phyloP scores from a whole-genome alignment of 2,329 filamentous ascomycete species.

The Aspergillus caelatus region DNA sequence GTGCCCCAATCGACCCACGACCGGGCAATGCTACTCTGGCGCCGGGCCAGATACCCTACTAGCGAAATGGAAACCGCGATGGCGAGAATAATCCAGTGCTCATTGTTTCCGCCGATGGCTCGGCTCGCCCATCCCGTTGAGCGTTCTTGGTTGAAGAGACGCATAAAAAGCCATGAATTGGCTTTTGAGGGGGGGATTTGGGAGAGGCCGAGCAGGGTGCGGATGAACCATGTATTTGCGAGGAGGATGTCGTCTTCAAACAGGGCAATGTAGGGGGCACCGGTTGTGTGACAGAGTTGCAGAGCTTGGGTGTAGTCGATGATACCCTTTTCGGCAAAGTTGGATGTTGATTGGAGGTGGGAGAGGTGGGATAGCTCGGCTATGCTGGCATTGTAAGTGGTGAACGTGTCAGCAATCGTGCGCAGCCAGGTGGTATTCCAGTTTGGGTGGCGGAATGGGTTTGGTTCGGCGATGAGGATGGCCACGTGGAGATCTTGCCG shows the following conservation, averaged over 20 bases:
- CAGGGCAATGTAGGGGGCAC: slow-evolving; percentile 36
- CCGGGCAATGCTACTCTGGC: not conserved
- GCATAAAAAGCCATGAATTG: slow-evolving; percentile 32
- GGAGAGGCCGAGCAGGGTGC: slow-evolving; percentile 28
- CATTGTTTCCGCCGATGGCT: not conserved
- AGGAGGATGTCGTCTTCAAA: slow-evolving; percentile 44
- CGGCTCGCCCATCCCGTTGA: not conserved
- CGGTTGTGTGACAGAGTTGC: slow-evolving; percentile 29
- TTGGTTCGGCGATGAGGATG: slow-evolving; percentile 28
- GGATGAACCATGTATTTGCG: slow-evolving; percentile 40
- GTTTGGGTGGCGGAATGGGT: slow-evolving; percentile 26
- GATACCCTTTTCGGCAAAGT: slow-evolving; percentile 37
- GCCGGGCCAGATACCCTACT: not conserved
- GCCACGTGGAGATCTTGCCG: slow-evolving; percentile 24
- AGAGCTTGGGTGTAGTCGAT: slow-evolving; percentile 38
- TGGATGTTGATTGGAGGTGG: slow-evolving; percentile 23
- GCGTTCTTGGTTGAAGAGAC: slow-evolving; percentile 25
- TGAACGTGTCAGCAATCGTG: slow-evolving; percentile 20
- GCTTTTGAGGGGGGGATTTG: slow-evolving; percentile 12
- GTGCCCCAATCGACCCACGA: not conserved
- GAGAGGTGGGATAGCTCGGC: slow-evolving; percentile 18
- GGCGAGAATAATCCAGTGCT: not conserved
- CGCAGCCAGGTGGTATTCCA: slow-evolving; percentile 30
- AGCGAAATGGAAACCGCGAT: not conserved
- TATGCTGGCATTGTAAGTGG: slow-evolving; percentile 25